Evolutionary conservation across 2,329 filamentous ascomycete species (phyloP).

Genomic region (Penicillium italicum): DNA sequence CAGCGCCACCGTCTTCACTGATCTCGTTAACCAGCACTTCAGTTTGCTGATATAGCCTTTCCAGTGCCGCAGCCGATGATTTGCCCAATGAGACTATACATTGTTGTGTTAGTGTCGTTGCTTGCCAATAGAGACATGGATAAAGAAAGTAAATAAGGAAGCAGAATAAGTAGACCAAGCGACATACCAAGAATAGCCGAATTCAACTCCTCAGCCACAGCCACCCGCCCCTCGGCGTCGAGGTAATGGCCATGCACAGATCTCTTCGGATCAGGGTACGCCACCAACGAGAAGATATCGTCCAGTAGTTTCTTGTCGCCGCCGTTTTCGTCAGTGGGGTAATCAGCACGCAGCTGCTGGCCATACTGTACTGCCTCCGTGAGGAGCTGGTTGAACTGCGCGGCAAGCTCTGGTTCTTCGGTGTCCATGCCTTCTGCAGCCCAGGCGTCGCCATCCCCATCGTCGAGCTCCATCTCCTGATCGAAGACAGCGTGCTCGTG

Average conservation of each 20-base stretch:
- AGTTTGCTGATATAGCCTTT: slow-evolving; percentile 81
- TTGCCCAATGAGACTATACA: slow-evolving; percentile 78
- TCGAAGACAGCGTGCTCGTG: slow-evolving; percentile 47
- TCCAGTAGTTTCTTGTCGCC: slow-evolving; percentile 70
- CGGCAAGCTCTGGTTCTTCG: slow-evolving; percentile 44
- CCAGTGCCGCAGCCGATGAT: slow-evolving; percentile 78
- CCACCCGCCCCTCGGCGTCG: slow-evolving; percentile 67
- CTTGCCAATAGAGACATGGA: not conserved
- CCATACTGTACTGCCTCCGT: slow-evolving; percentile 74
- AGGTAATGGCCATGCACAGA: slow-evolving; percentile 75
- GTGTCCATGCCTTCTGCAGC: slow-evolving; percentile 52
- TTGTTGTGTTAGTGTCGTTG: not conserved
- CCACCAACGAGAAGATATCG: slow-evolving; percentile 84
- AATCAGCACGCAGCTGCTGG: slow-evolving; percentile 72
- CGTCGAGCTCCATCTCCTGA: slow-evolving; percentile 57
- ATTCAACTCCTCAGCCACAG: slow-evolving; percentile 90
- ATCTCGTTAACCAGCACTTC: slow-evolving; percentile 80
- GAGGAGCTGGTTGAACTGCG: slow-evolving; percentile 54
- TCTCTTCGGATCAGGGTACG: slow-evolving; percentile 75
- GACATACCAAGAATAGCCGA: slow-evolving; percentile 79
- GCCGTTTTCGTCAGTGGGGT: slow-evolving; percentile 64
- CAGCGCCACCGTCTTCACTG: slow-evolving; percentile 72
- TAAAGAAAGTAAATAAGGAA: not conserved
- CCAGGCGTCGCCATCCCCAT: slow-evolving; percentile 31
- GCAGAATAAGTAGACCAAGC: not conserved